Evolutionary conservation across 345 rosid genomes (phyloP), one percentile per base, ranked within the genome.

Genomic region (Combretum micranthum): DNA sequence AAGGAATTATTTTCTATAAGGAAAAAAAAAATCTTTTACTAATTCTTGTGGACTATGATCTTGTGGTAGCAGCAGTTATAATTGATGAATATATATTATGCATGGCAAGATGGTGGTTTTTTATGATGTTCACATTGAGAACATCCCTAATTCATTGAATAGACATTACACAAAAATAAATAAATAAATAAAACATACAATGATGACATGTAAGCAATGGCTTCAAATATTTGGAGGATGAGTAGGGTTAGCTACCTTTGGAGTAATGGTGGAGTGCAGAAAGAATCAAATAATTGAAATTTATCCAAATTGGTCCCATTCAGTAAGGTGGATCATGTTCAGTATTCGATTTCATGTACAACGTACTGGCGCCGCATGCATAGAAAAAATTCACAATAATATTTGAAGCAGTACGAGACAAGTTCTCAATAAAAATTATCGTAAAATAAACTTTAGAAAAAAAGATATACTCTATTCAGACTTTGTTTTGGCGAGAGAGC

Each of bases 221-320:
- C 26, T 25, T 25, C 20, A 32, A 15, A 22, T 13, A 20, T 60
- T 6, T 0, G 4, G 44, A 14, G 19, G 47, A 16, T 15, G 53
- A 13, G 48, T 52, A 46, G 13, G 20, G 44, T 9, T 9, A 25
- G 12, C 37, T 80, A 88, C 98, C 97, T 77, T 52, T 50, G 2
- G 91, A 77, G 75, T 89, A 89, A 71, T 93, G 83, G 65, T 84
- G 67, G 39, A 93, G 84, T 13, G 99, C 80, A 53, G 96, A 83
- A 57, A 93, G 89, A 62, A 86, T 82, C 88, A 84, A 62, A 77
- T 87, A 93, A 68, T 89, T 93, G 81, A 93, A 69, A 78, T 89
- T 93, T 84, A 87, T 82, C 96, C 97, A 89, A 65, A 87, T 76
- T 15, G 96, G 87, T 53, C 97, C 96, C 74, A 96, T 84, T 97